phyloP scores from a whole-genome alignment of 1,284 basidiomycete species.

The Trametes sp. region DNA sequence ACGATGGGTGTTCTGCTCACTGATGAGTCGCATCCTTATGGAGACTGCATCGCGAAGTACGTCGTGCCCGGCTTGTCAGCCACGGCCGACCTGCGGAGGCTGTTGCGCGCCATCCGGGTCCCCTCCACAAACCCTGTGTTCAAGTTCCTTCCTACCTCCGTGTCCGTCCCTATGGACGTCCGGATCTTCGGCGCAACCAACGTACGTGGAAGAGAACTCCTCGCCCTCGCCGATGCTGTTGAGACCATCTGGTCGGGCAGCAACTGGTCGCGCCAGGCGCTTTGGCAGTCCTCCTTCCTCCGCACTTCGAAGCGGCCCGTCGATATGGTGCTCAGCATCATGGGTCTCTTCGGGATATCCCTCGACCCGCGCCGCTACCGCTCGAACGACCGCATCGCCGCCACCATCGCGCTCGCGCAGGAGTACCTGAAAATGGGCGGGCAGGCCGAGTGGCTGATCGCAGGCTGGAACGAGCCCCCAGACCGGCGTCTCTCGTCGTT shows the following conservation, averaged over 20 bases:
- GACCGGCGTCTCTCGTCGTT: constrained; percentile 32
- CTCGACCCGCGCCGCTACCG: constrained; percentile 28
- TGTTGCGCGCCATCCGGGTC: background rate
- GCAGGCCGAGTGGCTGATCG: constrained; percentile 34
- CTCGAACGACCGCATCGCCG: constrained; percentile 31
- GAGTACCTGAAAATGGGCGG: constrained; percentile 32
- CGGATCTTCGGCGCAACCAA: background rate
- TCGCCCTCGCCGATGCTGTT: background rate
- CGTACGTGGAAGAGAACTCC: background rate
- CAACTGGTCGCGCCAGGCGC: constrained; percentile 8
- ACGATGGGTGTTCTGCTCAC: background rate
- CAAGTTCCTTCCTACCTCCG: background rate
- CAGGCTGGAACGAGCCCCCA: constrained; percentile 18
- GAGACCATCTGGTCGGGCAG: background rate
- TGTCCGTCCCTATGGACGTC: background rate
- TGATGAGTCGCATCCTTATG: background rate
- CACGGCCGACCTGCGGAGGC: background rate
- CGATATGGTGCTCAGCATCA: constrained; percentile 42
- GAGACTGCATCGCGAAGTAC: background rate
- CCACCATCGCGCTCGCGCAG: constrained; percentile 36
- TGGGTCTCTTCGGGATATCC: constrained; percentile 39
- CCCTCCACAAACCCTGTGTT: background rate
- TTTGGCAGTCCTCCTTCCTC: constrained; percentile 34
- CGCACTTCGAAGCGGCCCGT: constrained; percentile 37
- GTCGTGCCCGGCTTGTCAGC: background rate